phyloP scores from a whole-genome alignment of 495 filamentous ascomycete genomes.

The Penicillium parvum region DNA sequence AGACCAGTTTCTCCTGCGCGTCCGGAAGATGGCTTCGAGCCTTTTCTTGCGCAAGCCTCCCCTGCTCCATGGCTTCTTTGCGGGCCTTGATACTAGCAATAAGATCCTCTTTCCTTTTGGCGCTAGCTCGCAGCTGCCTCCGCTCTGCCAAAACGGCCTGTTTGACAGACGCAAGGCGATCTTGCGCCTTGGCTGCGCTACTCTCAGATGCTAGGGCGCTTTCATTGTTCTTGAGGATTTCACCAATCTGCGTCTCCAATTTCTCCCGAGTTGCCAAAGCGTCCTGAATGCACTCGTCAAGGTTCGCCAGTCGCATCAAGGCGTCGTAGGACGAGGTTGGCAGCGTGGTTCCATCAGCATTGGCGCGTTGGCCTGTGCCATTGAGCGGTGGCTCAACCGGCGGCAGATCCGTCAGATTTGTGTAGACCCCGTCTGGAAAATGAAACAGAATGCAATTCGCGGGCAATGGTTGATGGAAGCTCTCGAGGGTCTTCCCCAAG shows the following conservation, averaged over 20 bases:
- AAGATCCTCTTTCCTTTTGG: slow-evolving; percentile 59
- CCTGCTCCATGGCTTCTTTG: slow-evolving; percentile 59
- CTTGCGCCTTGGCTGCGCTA: slow-evolving; percentile 58
- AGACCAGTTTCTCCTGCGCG: slow-evolving; percentile 55
- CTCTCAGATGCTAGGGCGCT: slow-evolving; percentile 37
- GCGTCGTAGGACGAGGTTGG: slow-evolving; percentile 84
- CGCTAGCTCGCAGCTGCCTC: slow-evolving; percentile 56
- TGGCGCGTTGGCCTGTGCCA: slow-evolving; percentile 14
- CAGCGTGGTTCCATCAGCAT: slow-evolving; percentile 34
- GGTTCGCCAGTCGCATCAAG: slow-evolving; percentile 80
- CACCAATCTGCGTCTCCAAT: slow-evolving; percentile 72
- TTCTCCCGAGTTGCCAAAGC: slow-evolving; percentile 72
- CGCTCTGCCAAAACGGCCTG: slow-evolving; percentile 60
- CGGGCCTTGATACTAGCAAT: slow-evolving; percentile 60
- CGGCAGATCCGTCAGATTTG: slow-evolving; percentile 58
- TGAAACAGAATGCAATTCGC: slow-evolving; percentile 84
- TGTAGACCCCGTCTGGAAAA: slow-evolving; percentile 86
- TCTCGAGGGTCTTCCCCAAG: slow-evolving; percentile 71
- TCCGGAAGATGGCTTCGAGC: slow-evolving; percentile 43
- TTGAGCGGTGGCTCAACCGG: slow-evolving; percentile 30
- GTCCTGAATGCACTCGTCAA: slow-evolving; percentile 92
- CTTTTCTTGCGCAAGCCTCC: slow-evolving; percentile 53
- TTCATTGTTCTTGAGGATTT: slow-evolving; percentile 57
- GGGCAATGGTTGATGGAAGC: slow-evolving; percentile 71
- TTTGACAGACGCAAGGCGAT: slow-evolving; percentile 54